Base-by-base conservation (phyloP, 2,329 filamentous ascomycete species). In the Ophiocordyceps camponoti-leonardi region DNA sequence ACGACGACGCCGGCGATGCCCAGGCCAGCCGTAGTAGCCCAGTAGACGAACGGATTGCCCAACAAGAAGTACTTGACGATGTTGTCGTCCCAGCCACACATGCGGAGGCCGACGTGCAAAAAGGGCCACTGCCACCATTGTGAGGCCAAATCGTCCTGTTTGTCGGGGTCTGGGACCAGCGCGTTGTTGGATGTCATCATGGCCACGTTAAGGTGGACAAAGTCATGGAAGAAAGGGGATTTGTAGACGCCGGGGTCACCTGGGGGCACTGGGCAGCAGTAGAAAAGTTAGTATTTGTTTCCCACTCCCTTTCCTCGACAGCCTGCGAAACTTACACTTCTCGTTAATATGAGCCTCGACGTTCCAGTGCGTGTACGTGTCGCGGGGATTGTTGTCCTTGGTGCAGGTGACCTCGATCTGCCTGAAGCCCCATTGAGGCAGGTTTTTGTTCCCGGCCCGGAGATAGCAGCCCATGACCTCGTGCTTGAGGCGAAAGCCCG, bases 131-230 rank as follows among this genome's bases (percentile, higher is more conserved):
- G 88, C 92, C 92, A 98, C 72, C 88, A 95, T 53, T 87, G 73
- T 14, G 92, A 98, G 30, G 92, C 92, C 43, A 98, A 77, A 58
- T 98, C 92, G 58, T 98, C 92, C 64, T 98, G 92, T 75, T 98
- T 98, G 63, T 98, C 92, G 5, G 92, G 90, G 58, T 98, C 92
- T 4, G 92, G 92, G 19, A 98, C 86, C 42, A 98, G 78, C 22
- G 92, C 92, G 59, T 98, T 98, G 74, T 98, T 98, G 37, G 92
- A 96, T 4, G 92, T 98, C 90, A 96, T 95, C 92, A 98, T 98
- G 50, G 92, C 92, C 50, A 98, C 92, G 61, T 98, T 98, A 49
- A 96, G 71, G 63, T 98, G 92, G 51, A 98, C 81, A 58, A 98
- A 98, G 64, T 98, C 92, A 60, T 94, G 88, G 58, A 94, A 72